phyloP scores from a whole-genome alignment of 768 basidiomycete genomes.

The Phlegmacium glaucopus region DNA sequence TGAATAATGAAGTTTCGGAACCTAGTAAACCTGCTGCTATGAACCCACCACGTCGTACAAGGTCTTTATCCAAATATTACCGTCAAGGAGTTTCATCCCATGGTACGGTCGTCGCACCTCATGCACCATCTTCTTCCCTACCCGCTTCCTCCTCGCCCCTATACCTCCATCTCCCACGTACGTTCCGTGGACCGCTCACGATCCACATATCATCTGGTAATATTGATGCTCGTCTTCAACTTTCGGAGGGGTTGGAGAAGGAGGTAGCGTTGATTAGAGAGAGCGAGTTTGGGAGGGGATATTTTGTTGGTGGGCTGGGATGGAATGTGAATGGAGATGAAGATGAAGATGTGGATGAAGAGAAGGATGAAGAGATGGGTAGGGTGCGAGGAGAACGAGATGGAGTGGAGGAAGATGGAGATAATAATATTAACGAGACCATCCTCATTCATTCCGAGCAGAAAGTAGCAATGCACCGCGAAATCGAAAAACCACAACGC shows the following conservation, averaged over 20 bases:
- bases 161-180: constrained; percentile 35
- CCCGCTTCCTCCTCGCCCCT: constrained; percentile 13
- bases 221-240: constrained; percentile 31
- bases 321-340: not conserved
- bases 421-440: not conserved
- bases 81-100: too few species aligned
- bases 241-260: constrained; percentile 26
- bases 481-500: not conserved
- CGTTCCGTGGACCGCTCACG: constrained; percentile 39
- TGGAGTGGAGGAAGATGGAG: not conserved
- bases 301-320: constrained; percentile 32
- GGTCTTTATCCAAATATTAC: not conserved
- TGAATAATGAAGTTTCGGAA: too few species aligned
- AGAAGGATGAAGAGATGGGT: constrained; percentile 3
- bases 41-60: not conserved
- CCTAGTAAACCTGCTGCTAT: not conserved
- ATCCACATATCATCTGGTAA: constrained; percentile 34
- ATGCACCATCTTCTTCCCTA: not conserved
- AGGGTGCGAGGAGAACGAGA: not conserved
- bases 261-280: constrained; percentile 33
- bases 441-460: not conserved
- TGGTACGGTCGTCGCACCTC: constrained; percentile 1
- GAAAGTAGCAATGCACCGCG: not conserved
- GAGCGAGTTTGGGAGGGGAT: constrained; percentile 26
- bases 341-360: not conserved